phyloP scores from a whole-genome alignment of 208 protist species.

The Leishmania tropica region DNA sequence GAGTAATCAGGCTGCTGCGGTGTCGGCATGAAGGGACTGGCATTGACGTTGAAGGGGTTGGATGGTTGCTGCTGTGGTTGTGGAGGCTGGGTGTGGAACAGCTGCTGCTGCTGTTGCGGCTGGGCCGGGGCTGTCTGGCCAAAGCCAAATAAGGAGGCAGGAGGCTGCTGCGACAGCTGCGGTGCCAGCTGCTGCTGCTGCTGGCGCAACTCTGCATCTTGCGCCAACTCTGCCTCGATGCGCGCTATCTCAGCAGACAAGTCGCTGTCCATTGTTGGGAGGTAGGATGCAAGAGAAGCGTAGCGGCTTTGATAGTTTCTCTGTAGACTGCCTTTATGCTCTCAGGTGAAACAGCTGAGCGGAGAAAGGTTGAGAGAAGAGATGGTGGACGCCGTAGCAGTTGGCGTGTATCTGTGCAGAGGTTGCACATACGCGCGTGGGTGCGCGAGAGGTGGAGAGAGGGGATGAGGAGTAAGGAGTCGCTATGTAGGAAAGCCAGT shows the following conservation, averaged over 20 bases:
- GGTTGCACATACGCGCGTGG: not conserved
- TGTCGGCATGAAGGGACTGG: slow-evolving; percentile 18
- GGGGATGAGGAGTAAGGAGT: not conserved
- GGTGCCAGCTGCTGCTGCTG: slow-evolving; percentile 26
- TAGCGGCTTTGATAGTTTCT: slow-evolving; percentile 1
- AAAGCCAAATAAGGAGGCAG: slow-evolving; percentile 21
- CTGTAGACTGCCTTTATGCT: not conserved
- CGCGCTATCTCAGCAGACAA: slow-evolving; percentile 76
- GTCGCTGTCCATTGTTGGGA: slow-evolving; percentile 60
- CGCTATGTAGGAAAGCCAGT: not conserved
- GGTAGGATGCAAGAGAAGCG: not conserved
- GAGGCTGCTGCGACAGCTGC: slow-evolving; percentile 21
- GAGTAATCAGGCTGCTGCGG: slow-evolving; percentile 21
- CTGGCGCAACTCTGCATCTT: slow-evolving; percentile 59
- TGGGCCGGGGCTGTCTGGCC: slow-evolving; percentile 17
- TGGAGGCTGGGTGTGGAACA: slow-evolving; percentile 28
- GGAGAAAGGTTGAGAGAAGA: not conserved
- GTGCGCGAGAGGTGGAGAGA: not conserved
- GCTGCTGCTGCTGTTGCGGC: slow-evolving; percentile 33
- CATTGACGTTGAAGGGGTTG: slow-evolving; percentile 18
- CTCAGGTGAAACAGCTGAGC: not conserved
- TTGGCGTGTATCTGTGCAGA: not conserved
- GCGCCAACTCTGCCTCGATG: slow-evolving; percentile 77
- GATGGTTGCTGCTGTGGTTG: slow-evolving; percentile 22
- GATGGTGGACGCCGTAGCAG: not conserved